Evolutionary conservation across 176 grass and related monocot species (phyloP), one percentile per base, ranked within the genome.

Genomic region (Oryza australiensis): DNA sequence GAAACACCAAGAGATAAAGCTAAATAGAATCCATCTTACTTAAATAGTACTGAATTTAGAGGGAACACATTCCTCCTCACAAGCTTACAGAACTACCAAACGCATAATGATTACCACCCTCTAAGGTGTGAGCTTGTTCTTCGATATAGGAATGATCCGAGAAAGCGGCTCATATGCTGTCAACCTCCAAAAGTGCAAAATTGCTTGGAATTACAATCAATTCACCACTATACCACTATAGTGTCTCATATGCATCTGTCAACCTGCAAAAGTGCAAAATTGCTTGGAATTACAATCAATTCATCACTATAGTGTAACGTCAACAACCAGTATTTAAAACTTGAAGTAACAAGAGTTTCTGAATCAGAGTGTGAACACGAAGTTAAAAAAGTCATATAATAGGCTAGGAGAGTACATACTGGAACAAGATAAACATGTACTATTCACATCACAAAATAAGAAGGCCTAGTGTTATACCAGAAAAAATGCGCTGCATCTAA

Each of bases 101-200:
- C 96, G 92, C 93, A 99, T 86, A 80, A 99, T 99, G 64, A 99
- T 99, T 59, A 99, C 78, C 9, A 91, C 90, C 78, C 93, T 95
- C 76, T 99, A 99, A 59, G 96, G 96, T 70, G 96, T 99, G 64
- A 99, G 91, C 89, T 95, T 95, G 84, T 99, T 99, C 83, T 90
- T 94, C 38, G 96, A 95, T 73, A 99, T 89, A 33, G 96, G 93
- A 70, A 99, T 90, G 69, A 99, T 66, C 62, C 42, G 85, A 34
- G 96, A 99, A 87, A 99, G 85, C 41, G 96, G 85, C 62, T 99
- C 83, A 62, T n/a, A n/a, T n/a, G n/a, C 96, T 82, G 89, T 91
- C 76, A 85, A 85, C 48, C 96, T 99, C 82, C 72, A 90, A 86
- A 75, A 78, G 84, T 16, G 0, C 42, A 90, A 86, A 75, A 78